Percentiles rank a stretch among this genome's conserved stretches.
These are phyloP conservation scores for Solanum tarapatanum DNA, from an alignment of 257 asterid genomes.

Conservation along the genomic window DNA sequence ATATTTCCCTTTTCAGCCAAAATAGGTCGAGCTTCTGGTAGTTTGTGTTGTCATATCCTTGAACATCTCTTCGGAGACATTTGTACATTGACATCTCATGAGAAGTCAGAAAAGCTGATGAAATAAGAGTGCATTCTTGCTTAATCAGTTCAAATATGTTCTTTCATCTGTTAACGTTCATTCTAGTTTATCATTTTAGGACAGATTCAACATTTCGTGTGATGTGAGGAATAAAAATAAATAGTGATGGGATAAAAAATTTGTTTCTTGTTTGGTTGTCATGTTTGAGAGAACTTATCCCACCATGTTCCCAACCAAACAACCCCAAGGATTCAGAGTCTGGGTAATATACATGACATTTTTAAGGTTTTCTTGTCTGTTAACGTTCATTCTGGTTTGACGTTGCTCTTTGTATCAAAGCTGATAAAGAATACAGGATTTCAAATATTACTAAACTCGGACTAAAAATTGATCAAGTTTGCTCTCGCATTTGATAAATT, in stretches of 20 bases:
- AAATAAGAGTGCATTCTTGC: background rate
- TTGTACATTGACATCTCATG: background rate
- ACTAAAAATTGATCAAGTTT: background rate
- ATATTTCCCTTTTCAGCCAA: background rate
- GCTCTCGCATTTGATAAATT: background rate
- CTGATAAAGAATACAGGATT: background rate
- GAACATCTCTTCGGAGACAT: background rate
- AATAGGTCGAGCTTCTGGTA: background rate
- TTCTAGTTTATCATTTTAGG: background rate
- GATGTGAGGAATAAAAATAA: too few relatives aligned
- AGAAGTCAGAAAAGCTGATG: background rate
- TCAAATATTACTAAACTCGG: background rate
- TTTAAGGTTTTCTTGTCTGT: background rate
- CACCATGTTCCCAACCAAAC: too few relatives aligned
- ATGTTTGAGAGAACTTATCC: too few relatives aligned
- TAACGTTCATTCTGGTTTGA: background rate
- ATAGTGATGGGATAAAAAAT: too few relatives aligned
- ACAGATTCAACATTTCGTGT: background rate
- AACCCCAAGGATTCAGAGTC: background rate
- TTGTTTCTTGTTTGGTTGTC: too few relatives aligned
- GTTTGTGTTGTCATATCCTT: background rate
- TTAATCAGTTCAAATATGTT: background rate
- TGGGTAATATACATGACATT: too few relatives aligned
- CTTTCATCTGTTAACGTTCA: background rate
- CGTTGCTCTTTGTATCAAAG: background rate